Conservation (phyloP, 2,329 filamentous ascomycete species). For the Neofusicoccum sp. region DNA sequence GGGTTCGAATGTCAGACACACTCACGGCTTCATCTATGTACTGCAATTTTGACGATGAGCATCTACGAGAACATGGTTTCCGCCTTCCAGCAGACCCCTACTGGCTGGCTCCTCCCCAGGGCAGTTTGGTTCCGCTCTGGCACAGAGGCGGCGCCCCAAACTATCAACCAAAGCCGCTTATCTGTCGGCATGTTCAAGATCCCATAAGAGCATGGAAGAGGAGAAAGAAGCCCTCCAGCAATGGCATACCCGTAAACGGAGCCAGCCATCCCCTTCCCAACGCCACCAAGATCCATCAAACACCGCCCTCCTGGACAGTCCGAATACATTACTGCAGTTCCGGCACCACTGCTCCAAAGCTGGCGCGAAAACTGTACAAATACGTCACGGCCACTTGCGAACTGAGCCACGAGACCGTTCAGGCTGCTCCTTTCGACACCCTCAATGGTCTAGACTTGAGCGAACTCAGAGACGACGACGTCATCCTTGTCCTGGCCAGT, state of each 20-base stretch:
- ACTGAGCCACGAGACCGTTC: not conserved
- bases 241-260: not conserved
- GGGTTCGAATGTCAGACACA: constrained; percentile 26
- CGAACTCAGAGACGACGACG: constrained; percentile 14
- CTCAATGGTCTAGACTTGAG: constrained; percentile 10
- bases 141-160: constrained; percentile 29
- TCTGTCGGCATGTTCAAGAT: constrained; percentile 27
- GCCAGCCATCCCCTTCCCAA: not conserved
- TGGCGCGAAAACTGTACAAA: constrained; percentile 19
- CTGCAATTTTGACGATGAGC: constrained; percentile 27
- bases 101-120: constrained; percentile 29
- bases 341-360: constrained; percentile 22
- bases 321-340: constrained; percentile 25
- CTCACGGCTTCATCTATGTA: constrained; percentile 28
- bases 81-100: constrained; percentile 28
- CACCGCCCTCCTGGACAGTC: not conserved
- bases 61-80: constrained; percentile 24
- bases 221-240: constrained; percentile 10
- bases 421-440: not conserved
- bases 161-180: constrained; percentile 32
- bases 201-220: constrained; percentile 29
- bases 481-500: constrained; percentile 23
- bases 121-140: constrained; percentile 29
- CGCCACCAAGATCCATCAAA: not conserved
- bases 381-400: constrained; percentile 18